These are phyloP conservation scores for Leptographium lundbergii DNA, from an alignment of 2,329 filamentous ascomycete species.

Conservation along the genomic window DNA sequence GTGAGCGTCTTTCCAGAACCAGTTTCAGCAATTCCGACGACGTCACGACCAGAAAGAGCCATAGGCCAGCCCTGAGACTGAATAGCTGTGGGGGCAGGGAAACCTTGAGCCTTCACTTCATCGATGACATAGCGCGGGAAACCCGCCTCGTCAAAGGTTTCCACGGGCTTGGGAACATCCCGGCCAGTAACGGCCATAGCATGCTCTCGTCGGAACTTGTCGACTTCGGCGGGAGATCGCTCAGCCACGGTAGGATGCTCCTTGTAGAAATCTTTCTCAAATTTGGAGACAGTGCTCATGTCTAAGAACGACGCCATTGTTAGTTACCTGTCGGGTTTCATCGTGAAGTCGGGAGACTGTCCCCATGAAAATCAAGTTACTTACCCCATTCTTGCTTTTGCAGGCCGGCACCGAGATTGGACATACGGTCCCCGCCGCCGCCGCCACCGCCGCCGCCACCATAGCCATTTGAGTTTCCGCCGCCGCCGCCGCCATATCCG, in stretches of 20 bases:
- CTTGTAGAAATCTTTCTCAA: slow-evolving; percentile 99
- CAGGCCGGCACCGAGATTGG: slow-evolving; percentile 72
- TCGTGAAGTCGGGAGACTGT: background rate
- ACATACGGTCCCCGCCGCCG: slow-evolving; percentile 83
- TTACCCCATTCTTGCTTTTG: slow-evolving; percentile 83
- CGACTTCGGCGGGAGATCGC: slow-evolving; percentile 68
- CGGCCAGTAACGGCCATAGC: slow-evolving; percentile 71
- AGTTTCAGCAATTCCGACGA: slow-evolving; percentile 97
- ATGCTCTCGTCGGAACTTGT: slow-evolving; percentile 75
- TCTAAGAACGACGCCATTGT: slow-evolving; percentile 39
- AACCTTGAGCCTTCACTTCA: slow-evolving; percentile 96
- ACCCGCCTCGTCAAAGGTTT: slow-evolving; percentile 94
- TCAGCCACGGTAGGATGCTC: slow-evolving; percentile 68
- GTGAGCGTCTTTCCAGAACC: slow-evolving; percentile 98
- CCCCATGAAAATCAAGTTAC: slow-evolving; percentile 20
- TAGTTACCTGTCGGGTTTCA: background rate
- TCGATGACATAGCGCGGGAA: slow-evolving; percentile 97
- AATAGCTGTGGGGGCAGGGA: slow-evolving; percentile 85
- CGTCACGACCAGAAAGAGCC: slow-evolving; percentile 94
- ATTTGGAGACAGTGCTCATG: slow-evolving; percentile 69
- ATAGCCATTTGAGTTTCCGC: slow-evolving; percentile 22
- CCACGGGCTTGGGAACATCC: slow-evolving; percentile 83
- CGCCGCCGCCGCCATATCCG: slow-evolving; percentile 17
- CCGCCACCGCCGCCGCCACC: slow-evolving; percentile 25
- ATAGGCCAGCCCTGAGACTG: slow-evolving; percentile 99